phyloP scores from a whole-genome alignment of 2,329 filamentous ascomycete species.

The Sporothrix brasiliensis region DNA sequence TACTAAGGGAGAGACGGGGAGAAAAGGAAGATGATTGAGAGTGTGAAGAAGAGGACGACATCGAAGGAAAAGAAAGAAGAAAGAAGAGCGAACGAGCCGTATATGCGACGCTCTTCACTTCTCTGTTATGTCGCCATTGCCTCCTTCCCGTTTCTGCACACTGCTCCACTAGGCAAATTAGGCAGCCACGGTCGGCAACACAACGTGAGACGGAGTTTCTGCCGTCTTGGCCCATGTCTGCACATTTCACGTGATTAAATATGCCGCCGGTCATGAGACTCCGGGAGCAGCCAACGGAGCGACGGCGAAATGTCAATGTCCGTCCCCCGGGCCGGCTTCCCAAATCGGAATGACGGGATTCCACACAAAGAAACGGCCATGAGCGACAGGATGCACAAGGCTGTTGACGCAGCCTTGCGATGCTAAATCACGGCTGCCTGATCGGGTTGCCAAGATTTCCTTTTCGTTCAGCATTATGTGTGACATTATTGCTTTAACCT shows the following conservation, averaged over 20 bases:
- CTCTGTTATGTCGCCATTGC: too few relatives aligned
- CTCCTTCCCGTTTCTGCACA: slow-evolving; percentile 7
- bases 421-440: slow-evolving; percentile 2
- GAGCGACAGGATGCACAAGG: background rate
- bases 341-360: background rate
- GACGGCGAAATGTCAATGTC: background rate
- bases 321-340: background rate
- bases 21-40: background rate
- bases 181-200: background rate
- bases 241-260: background rate
- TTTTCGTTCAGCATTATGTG: background rate
- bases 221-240: background rate
- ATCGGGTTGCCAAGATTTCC: background rate
- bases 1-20: background rate
- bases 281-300: background rate
- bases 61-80: background rate
- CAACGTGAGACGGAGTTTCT: too few relatives aligned
- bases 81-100: background rate
- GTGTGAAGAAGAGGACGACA: background rate
- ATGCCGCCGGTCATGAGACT: too few relatives aligned
- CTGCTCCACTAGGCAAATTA: background rate
- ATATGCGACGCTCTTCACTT: background rate
- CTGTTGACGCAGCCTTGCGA: background rate
- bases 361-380: background rate
- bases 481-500: background rate